Conservation (phyloP, 805 yeast genomes). For the Wickerhamiella galacta region DNA sequence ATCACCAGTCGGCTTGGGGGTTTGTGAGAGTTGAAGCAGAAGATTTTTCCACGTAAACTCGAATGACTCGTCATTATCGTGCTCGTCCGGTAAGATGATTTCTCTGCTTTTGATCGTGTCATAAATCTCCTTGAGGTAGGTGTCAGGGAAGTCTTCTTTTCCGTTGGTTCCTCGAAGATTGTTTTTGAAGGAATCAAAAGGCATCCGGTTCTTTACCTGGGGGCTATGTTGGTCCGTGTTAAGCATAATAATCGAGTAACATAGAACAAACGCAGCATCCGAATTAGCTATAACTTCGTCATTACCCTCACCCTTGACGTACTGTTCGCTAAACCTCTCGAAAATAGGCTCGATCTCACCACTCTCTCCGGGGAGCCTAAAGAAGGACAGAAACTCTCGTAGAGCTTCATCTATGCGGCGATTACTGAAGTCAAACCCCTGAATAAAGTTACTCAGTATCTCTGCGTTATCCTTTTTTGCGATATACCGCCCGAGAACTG, state of each 20-base stretch:
- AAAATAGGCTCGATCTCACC: conserved; percentile 90
- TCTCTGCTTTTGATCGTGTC: conserved; percentile 68
- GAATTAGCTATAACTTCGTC: conserved; percentile 36
- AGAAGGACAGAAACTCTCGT: conserved; percentile 60
- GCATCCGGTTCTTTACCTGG: conserved; percentile 70
- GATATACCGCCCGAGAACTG: conserved; percentile 67
- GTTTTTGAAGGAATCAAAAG: conserved; percentile 58
- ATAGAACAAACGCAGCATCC: conserved; percentile 77
- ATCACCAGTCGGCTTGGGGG: conserved; percentile 12
- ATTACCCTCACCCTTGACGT: conserved; percentile 44
- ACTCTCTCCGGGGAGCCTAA: conserved; percentile 92
- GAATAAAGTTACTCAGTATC: conserved; percentile 47
- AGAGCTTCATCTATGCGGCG: conserved; percentile 87
- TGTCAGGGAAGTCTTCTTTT: conserved; percentile 58
- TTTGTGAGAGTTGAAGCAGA: conserved; percentile 14
- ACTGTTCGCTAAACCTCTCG: conserved; percentile 70
- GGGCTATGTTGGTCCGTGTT: conserved; percentile 92
- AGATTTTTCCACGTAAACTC: conserved; percentile 44
- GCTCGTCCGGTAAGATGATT: conserved; percentile 96
- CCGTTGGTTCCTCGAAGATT: conserved; percentile 69
- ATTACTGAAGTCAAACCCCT: conserved; percentile 54
- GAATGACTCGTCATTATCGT: conserved; percentile 81
- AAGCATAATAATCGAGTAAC: conserved; percentile 84
- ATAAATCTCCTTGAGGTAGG: conserved; percentile 73
- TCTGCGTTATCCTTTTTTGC: conserved; percentile 56